These are phyloP conservation scores for Sugiyamaella lignohabitans DNA, from an alignment of 805 yeast genomes.

Conservation along the genomic window DNA sequence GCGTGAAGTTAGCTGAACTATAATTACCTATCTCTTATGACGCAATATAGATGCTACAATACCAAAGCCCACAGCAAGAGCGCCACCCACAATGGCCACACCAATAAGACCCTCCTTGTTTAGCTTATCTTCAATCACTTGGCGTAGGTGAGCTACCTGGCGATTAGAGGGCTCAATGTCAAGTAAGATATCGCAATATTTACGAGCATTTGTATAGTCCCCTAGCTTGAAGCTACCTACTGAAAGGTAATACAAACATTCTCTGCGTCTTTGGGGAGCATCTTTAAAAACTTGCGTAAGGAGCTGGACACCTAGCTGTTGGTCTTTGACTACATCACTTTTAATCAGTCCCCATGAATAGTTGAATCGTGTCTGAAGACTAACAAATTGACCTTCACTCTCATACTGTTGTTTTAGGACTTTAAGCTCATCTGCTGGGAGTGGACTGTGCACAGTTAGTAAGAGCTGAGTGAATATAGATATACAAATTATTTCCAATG, in stretches of 20 bases:
- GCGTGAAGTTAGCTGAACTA: no score
- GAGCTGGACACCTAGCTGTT: constrained; percentile 71
- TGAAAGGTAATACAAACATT: constrained; percentile 79
- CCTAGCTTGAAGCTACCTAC: constrained; percentile 85
- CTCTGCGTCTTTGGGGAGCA: constrained; percentile 78
- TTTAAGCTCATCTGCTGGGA: constrained; percentile 67
- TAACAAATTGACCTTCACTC: constrained; percentile 71
- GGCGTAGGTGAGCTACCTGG: constrained; percentile 67
- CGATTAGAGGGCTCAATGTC: constrained; percentile 76
- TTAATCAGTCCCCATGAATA: constrained; percentile 95
- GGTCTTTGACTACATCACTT: constrained; percentile 54
- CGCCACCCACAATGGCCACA: constrained; percentile 78
- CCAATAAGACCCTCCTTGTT: constrained; percentile 77
- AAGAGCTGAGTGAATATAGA: constrained; percentile 23
- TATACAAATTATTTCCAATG: constrained; percentile 8
- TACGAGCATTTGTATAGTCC: constrained; percentile 76
- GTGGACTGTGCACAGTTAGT: constrained; percentile 43
- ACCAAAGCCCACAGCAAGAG: constrained; percentile 78
- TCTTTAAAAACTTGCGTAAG: constrained; percentile 56
- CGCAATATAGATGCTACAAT: constrained; percentile 34
- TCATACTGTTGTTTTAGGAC: constrained; percentile 71
- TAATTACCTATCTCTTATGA: constrained; percentile 17
- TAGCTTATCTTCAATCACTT: constrained; percentile 77
- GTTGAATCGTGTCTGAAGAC: constrained; percentile 83
- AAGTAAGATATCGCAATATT: constrained; percentile 74